These are phyloP conservation scores for Alternaria longipes DNA, from an alignment of 2,329 filamentous ascomycete genomes.

Conservation along the genomic window DNA sequence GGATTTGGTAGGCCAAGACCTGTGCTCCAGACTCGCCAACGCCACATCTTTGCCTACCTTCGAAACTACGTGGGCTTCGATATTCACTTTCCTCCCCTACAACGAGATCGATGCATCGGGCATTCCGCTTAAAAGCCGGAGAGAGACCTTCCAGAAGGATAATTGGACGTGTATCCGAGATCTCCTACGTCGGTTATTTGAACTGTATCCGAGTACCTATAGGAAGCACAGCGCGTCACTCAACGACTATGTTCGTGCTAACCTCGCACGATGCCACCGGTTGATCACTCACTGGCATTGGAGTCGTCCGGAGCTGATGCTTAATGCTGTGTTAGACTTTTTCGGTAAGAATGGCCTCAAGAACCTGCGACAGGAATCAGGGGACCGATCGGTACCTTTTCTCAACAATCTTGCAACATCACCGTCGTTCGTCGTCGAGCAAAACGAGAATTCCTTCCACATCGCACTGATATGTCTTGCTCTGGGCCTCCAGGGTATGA, in stretches of 20 bases:
- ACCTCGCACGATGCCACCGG: constrained; percentile 62
- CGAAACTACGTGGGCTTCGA: constrained; percentile 53
- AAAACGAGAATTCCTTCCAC: constrained; percentile 65
- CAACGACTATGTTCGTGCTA: constrained; percentile 64
- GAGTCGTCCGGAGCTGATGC: constrained; percentile 63
- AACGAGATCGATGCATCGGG: constrained; percentile 62
- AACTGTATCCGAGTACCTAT: constrained; percentile 57
- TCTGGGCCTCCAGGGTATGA: constrained; percentile 60
- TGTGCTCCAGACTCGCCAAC: constrained; percentile 26
- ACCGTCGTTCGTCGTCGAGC: constrained; percentile 55
- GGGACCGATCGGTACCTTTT: constrained; percentile 62
- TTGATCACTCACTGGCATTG: constrained; percentile 66
- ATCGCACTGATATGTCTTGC: constrained; percentile 67
- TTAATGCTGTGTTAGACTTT: constrained; percentile 67
- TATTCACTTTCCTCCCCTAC: constrained; percentile 64
- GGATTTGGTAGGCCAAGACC: constrained; percentile 53
- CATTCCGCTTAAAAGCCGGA: constrained; percentile 53
- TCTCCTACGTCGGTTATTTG: constrained; percentile 59
- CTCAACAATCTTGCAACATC: constrained; percentile 60
- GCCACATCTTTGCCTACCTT: constrained; percentile 43
- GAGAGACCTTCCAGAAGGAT: constrained; percentile 53
- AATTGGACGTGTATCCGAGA: constrained; percentile 62
- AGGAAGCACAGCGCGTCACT: constrained; percentile 53
- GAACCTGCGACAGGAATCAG: constrained; percentile 62
- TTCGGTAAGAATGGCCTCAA: constrained; percentile 64